These are phyloP conservation scores for Didymella glomerata DNA, from an alignment of 2,329 filamentous ascomycete genomes.

Conservation along the genomic window DNA sequence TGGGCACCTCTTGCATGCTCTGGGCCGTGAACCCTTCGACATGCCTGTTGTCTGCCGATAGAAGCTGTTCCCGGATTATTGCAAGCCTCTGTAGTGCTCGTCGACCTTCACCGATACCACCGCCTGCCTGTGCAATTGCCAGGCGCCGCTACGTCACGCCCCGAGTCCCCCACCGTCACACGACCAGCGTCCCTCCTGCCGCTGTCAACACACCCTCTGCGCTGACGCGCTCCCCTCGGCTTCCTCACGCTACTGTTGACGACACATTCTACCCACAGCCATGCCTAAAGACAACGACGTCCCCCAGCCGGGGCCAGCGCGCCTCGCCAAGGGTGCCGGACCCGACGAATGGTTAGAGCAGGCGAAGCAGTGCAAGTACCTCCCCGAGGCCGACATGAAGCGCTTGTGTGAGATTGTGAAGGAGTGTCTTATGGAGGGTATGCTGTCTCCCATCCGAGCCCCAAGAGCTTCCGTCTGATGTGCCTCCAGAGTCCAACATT, in stretches of 20 bases:
- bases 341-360: constrained; percentile 97
- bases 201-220: constrained; percentile 20
- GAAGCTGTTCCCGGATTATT: constrained; percentile 1
- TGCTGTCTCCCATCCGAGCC: constrained; percentile 23
- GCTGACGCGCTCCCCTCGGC: background rate
- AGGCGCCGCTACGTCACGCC: constrained; percentile 39
- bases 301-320: constrained; percentile 90
- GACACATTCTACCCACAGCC: constrained; percentile 3
- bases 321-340: constrained; percentile 81
- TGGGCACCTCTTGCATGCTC: constrained; percentile 7
- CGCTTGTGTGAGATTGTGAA: constrained; percentile 98
- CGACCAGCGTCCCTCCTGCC: constrained; percentile 28
- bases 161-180: constrained; percentile 43
- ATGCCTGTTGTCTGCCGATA: constrained; percentile 6
- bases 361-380: constrained; percentile 95
- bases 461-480: constrained; percentile 2
- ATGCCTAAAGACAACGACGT: constrained; percentile 67
- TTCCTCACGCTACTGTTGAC: background rate
- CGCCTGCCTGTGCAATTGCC: constrained; percentile 31
- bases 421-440: constrained; percentile 98
- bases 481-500: constrained; percentile 85
- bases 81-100: background rate
- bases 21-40: constrained; percentile 12
- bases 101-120: constrained; percentile 13
- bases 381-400: constrained; percentile 97